phyloP scores from a whole-genome alignment of 352 stramenopile genomes.

The Peronospora tabacina region DNA sequence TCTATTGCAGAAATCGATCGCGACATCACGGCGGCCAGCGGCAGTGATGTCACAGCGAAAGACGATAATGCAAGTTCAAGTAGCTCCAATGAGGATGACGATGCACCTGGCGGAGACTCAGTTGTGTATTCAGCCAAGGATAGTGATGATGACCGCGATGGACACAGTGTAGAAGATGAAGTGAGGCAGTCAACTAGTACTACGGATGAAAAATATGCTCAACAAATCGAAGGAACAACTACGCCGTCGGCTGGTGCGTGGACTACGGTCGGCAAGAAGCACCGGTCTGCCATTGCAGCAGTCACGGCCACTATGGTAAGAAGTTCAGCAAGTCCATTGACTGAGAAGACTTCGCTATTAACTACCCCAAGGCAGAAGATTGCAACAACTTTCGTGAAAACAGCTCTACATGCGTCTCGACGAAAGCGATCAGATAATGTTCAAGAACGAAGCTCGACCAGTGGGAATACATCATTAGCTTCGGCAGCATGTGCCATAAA shows the following conservation, averaged over 20 bases:
- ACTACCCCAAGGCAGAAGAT: slow-evolving; percentile 7
- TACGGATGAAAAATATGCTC: neutral
- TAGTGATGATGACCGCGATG: slow-evolving; percentile 16
- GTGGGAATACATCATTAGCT: neutral
- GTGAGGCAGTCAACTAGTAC: neutral
- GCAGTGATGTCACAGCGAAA: slow-evolving; percentile 1
- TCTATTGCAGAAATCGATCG: slow-evolving; percentile 1
- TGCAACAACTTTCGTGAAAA: slow-evolving; percentile 5
- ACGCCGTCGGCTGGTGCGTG: slow-evolving; percentile 34
- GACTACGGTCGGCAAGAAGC: slow-evolving; percentile 72
- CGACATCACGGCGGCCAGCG: neutral
- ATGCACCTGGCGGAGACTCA: slow-evolving; percentile 8
- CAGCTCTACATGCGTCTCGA: slow-evolving; percentile 8
- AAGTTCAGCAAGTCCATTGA: neutral
- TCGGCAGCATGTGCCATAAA: slow-evolving; percentile 1
- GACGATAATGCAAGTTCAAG: slow-evolving; percentile 15
- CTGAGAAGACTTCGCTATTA: slow-evolving; percentile 5
- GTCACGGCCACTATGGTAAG: slow-evolving; percentile 6
- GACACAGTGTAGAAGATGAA: slow-evolving; percentile 1
- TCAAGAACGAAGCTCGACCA: slow-evolving; percentile 4
- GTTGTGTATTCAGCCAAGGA: slow-evolving; percentile 10
- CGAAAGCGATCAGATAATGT: slow-evolving; percentile 9
- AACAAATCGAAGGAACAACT: neutral
- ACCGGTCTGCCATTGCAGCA: slow-evolving; percentile 25
- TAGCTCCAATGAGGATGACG: slow-evolving; percentile 23